phyloP scores from a whole-genome alignment of 257 asterid species.

The Thymus quinquecostatus region DNA sequence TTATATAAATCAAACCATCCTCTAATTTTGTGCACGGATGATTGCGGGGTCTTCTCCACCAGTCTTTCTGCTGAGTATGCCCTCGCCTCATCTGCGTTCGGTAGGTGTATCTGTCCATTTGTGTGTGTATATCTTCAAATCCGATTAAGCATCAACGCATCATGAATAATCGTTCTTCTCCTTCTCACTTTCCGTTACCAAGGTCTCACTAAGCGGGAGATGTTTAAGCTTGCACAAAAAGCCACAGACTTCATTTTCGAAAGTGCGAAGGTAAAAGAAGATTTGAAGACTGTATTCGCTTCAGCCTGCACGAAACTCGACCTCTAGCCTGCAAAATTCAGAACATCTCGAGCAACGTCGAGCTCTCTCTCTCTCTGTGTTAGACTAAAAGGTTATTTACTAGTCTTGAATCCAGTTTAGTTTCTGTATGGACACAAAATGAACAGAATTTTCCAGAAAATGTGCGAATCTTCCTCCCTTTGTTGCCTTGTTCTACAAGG shows the following conservation, averaged over 20 bases:
- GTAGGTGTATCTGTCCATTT: slow-evolving; percentile 39
- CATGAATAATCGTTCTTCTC: background rate
- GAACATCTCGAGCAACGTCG: background rate
- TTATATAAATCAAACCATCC: slow-evolving; percentile 75
- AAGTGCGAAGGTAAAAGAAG: slow-evolving; percentile 55
- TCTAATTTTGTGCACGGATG: slow-evolving; percentile 80
- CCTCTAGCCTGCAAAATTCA: slow-evolving; percentile 10
- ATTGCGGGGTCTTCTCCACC: slow-evolving; percentile 84
- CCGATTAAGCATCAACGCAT: background rate
- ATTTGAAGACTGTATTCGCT: slow-evolving; percentile 59
- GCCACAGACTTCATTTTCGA: slow-evolving; percentile 68
- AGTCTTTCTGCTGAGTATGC: slow-evolving; percentile 65
- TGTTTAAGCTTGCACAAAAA: slow-evolving; percentile 62
- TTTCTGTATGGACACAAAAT: no score
- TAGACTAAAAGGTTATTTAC: background rate
- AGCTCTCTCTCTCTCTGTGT: background rate
- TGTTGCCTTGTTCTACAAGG: no score
- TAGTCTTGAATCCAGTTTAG: no score
- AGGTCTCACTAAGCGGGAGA: slow-evolving; percentile 71
- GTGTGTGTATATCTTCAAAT: slow-evolving; percentile 4
- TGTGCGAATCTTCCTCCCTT: no score
- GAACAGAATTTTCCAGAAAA: no score
- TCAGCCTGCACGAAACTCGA: slow-evolving; percentile 47
- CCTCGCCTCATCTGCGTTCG: slow-evolving; percentile 69
- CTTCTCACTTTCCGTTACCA: slow-evolving; percentile 11